Conservation (phyloP, 345 rosid genomes). For the Barbarea vulgaris region DNA sequence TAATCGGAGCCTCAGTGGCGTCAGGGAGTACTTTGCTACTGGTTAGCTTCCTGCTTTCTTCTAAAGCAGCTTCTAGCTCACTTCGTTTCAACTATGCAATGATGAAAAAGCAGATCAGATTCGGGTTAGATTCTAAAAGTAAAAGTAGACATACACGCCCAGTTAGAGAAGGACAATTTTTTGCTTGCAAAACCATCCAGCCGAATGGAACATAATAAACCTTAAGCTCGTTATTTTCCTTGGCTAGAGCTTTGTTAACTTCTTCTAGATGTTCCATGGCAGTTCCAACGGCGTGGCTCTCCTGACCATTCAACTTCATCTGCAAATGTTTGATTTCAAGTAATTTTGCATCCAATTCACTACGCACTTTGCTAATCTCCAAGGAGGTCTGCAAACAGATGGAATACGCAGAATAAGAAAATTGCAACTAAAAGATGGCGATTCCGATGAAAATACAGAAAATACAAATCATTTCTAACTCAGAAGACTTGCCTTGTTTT, state of each 20-base stretch:
- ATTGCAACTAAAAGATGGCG: neutral
- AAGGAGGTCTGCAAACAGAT: slow-evolving; percentile 48
- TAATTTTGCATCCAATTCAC: slow-evolving; percentile 62
- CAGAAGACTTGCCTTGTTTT: slow-evolving; percentile 56
- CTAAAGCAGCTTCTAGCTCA: slow-evolving; percentile 40
- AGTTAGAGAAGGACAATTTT: neutral
- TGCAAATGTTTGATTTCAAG: slow-evolving; percentile 64
- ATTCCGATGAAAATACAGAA: neutral
- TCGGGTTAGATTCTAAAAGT: neutral
- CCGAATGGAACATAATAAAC: slow-evolving; percentile 39
- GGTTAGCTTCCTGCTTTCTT: slow-evolving; percentile 16
- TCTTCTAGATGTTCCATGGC: slow-evolving; percentile 49
- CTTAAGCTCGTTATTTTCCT: slow-evolving; percentile 70
- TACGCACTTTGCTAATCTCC: slow-evolving; percentile 58
- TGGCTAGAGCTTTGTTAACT: slow-evolving; percentile 54
- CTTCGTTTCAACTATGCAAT: slow-evolving; percentile 54
- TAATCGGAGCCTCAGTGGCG: neutral
- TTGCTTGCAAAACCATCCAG: neutral
- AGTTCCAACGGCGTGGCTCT: slow-evolving; percentile 47
- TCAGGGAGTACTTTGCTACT: slow-evolving; percentile 30
- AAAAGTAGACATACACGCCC: neutral
- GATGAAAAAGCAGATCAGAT: slow-evolving; percentile 23
- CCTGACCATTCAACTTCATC: slow-evolving; percentile 53
- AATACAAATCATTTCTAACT: neutral
- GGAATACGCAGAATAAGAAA: slow-evolving; percentile 13